Evolutionary conservation across 768 basidiomycete species (phyloP).

Genomic region (Macrolepiota dolichaula): DNA sequence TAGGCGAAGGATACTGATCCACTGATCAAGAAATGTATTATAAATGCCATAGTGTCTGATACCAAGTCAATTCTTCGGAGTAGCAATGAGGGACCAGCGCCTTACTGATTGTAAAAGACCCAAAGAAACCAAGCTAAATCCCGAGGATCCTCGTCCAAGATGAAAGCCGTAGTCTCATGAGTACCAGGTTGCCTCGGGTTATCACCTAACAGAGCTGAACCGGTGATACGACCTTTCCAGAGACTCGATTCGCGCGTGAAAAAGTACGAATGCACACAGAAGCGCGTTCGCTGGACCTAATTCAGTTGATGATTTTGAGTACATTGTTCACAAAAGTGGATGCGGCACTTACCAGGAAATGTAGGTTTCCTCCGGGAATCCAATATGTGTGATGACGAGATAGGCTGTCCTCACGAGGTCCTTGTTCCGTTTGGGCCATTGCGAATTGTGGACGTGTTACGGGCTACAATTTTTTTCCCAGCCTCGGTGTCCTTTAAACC

Average conservation of each 20-base stretch:
- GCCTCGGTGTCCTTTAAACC: too few relatives aligned
- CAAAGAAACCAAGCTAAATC: not conserved
- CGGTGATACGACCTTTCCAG: not conserved
- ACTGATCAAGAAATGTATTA: constrained; percentile 42
- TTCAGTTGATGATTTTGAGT: not conserved
- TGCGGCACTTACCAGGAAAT: not conserved
- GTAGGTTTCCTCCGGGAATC: not conserved
- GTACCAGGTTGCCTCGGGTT: not conserved
- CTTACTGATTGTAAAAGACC: not conserved
- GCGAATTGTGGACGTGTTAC: too few relatives aligned
- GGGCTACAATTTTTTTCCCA: too few relatives aligned
- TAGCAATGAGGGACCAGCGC: not conserved
- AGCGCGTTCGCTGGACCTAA: not conserved
- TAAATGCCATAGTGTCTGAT: constrained; percentile 53
- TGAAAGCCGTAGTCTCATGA: not conserved
- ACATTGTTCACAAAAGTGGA: not conserved
- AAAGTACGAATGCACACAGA: not conserved
- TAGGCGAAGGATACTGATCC: constrained; percentile 52
- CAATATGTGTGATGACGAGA: not conserved
- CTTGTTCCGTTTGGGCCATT: not conserved
- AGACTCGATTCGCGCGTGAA: not conserved
- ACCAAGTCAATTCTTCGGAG: too few relatives aligned
- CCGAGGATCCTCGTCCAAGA: not conserved
- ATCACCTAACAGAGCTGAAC: not conserved
- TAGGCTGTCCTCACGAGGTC: not conserved